Base-by-base conservation (phyloP, 2,329 filamentous ascomycete genomes). In the Thielaviopsis euricoi region DNA sequence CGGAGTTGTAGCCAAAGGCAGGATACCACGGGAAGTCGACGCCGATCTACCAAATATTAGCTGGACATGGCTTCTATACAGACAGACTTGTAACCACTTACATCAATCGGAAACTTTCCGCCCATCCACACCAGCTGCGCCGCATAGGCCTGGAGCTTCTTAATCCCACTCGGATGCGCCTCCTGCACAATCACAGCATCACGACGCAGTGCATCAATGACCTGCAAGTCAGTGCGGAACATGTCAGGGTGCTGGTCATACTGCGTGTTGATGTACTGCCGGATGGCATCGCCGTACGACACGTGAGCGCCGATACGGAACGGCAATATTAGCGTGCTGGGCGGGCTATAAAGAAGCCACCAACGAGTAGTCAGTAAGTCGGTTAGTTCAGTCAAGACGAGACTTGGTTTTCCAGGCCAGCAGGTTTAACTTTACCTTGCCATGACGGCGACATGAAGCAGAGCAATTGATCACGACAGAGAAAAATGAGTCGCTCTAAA, bases 161-260 rank as follows among this genome's bases (percentile, higher is more conserved):
- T 85, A 64, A 95, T 79, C 22, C 91, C 91, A 67, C 86, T 95
- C 5, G 80, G 75, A 67, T 98, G 93, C 2, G 93, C 83, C 68
- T 98, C 93, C 60, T 86, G 81, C 1, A 93, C 86, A 69, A 89
- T 88, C 58, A 95, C 77, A n/a, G 93, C 93, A 68, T 94, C 87
- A 62, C 80, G 80, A 5, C 93, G 84, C 59, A 97, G 74, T 53
- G 81, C 76, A 67, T 97, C 89, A 66, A 98, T 89, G 63, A 86
- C 80, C 67, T 90, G 83, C 60, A 82, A 81, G 73, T 98, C 93
- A 62, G 87, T 80, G 62, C 82, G 81, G 71, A 98, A 98, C 85
- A 95, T 95, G 70, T 96, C 89, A 37, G 93, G 91, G 68, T 95
- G 91, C 69, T 98, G 93, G 71, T 97, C 91, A 84, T 97, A 97